Base-by-base conservation (phyloP, 257 asterid species). In the Plantago major region DNA sequence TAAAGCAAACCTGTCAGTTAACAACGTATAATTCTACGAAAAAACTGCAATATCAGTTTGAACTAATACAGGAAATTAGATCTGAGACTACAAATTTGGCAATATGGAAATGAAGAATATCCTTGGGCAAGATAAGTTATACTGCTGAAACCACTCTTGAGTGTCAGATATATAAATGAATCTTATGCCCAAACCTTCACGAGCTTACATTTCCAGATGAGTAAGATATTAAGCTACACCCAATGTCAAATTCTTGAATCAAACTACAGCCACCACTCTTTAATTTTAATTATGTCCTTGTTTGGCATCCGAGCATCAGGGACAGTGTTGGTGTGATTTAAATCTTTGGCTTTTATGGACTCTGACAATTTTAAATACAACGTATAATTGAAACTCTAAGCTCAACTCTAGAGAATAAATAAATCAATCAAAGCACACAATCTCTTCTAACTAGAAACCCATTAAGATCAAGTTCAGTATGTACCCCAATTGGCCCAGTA, bases 401-500 rank as follows among this genome's bases (percentile, higher is more conserved):
- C 26, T 22, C 26, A 22, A 22, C 26, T 22, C 26, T 22, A 33
- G 8, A 7, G 6, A 33, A 33, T 4, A 33, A 33, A 33, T 1
- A 33, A 33, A n/a, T n/a, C n/a, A 48, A 67, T 48, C 7, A 65
- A 42, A 65, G 44, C 58, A 67, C 40, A 40, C 42, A 73, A 47
- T 8, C 28, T 30, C 54, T 64, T 65, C 50, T 46, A 46, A 55
- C 72, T 62, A 62, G 66, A 50, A 42, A 72, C 6, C 16, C 55
- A 33, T 11, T 58, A 50, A 58, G 68, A 64, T 33, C 14, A 52
- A 58, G 64, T 33, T 40, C 45, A 62, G 42, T 47, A 63, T 50
- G 53, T 84, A 91, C 99, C 99, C 99, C 99, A 87, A 89, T 91
- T 72, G 99, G 99, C 61, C 99, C 99, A 63, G 87, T 83, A 68